Evolutionary conservation across 2,329 filamentous ascomycete species (phyloP).

Genomic region (Fusarium oligoseptatum): DNA sequence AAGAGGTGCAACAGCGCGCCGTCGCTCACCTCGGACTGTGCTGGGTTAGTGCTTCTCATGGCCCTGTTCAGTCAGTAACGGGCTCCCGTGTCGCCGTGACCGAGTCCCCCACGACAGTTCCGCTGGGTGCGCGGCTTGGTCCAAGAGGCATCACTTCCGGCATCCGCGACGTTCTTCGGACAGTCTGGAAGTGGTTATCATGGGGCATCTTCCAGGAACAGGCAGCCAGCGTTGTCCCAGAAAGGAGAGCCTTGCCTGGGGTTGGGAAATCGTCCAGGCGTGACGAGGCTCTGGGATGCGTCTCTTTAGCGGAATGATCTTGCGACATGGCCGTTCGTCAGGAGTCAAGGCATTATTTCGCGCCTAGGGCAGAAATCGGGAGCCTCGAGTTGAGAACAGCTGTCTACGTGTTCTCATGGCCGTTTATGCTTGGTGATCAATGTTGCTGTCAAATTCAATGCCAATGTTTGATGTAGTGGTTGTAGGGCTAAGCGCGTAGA

Average conservation of each 20-base stretch:
- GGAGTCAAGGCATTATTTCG: conserved; percentile 29
- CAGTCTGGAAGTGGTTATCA: conserved; percentile 14
- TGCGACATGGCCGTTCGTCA: conserved; percentile 22
- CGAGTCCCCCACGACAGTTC: not conserved
- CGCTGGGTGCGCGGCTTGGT: not conserved
- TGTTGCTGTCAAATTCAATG: not conserved
- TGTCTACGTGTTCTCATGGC: not conserved
- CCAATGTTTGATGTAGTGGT: conserved; percentile 3
- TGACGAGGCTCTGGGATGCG: conserved; percentile 24
- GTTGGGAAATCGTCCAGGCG: conserved; percentile 2
- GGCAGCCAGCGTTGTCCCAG: not conserved
- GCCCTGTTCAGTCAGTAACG: not conserved
- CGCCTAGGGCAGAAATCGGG: not conserved
- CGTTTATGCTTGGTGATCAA: conserved; percentile 19
- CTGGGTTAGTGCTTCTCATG: conserved; percentile 3
- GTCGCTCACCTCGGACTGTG: conserved; percentile 3
- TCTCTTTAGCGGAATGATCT: conserved; percentile 29
- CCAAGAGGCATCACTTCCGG: conserved; percentile 7
- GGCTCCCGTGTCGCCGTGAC: conserved; percentile 3
- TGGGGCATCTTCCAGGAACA: not conserved
- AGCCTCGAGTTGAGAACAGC: not conserved
- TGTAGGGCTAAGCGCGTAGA: conserved; percentile 25
- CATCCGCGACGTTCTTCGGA: conserved; percentile 15
- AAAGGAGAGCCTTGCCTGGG: not conserved
- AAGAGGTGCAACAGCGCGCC: not conserved